Evolutionary conservation across 108 stramenopile genomes (phyloP), one percentile per base, ranked within the genome.

Genomic region (Pseudonitzschia delicatissima): DNA sequence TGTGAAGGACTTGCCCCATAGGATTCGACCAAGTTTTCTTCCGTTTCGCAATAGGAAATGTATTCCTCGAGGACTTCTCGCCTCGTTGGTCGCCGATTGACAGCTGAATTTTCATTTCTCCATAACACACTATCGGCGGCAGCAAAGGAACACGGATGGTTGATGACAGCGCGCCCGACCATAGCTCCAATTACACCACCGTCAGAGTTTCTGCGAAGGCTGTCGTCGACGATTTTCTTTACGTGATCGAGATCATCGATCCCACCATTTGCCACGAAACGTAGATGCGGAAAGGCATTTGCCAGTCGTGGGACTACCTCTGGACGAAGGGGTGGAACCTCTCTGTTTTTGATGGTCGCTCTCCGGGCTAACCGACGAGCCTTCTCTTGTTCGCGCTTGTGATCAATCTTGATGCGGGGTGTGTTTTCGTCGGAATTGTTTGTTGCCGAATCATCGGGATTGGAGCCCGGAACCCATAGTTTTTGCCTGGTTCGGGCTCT

Each of bases 131-230:
- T 21, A 67, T 80, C 79, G 11, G 66, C 79, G 6, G 28, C 12
- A 4, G 71, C 74, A 64, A 80, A 80, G 31, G 74, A 62, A 51
- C 79, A 80, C 31, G 79, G 79, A 72, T 80, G 79, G 45, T 80
- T 80, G 62, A 80, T 76, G 18, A 61, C 66, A 26, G 75, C 75
- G 33, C 79, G 71, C 18, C 79, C 79, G 0, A 80, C 79, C 79
- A 80, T 80, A 21, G 72, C 75, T 15, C 74, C 79, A 0, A 53
- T 18, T 3, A 65, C 51, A 7, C 32, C 2, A n/a, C 23, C 32
- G 13, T 20, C 26, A 18, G 25, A 23, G 26, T 45, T 57, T 2
- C 20, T 18, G 20, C 5, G 45, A 12, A 1, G 39, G 62, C 6
- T 47, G 18, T 33, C 47, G 70, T n/a, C 42, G 0, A 51, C 50